These are phyloP conservation scores for Arabis hirsuta DNA, from an alignment of 345 rosid genomes.

Conservation along the genomic window DNA sequence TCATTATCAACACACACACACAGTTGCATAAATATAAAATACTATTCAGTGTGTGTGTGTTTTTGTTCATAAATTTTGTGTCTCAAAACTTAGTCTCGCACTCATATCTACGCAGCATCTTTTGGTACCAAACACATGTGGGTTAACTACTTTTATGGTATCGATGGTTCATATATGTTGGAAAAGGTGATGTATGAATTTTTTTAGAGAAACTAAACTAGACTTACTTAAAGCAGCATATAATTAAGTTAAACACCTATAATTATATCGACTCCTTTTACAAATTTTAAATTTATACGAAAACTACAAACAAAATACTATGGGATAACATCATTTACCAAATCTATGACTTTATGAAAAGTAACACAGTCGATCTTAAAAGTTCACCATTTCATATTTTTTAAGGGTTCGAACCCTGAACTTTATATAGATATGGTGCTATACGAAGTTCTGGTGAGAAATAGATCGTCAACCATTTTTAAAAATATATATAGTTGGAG, in stretches of 20 bases:
- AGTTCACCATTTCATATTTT: too few species aligned
- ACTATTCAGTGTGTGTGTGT: constrained; percentile 8
- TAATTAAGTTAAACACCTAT: background rate
- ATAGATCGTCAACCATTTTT: too few species aligned
- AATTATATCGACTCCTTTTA: background rate
- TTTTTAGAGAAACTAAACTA: background rate
- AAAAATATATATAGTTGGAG: too few species aligned
- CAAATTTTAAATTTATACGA: background rate
- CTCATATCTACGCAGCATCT: constrained; percentile 44
- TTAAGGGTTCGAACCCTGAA: too few species aligned
- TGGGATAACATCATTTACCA: background rate
- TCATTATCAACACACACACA: constrained; percentile 29
- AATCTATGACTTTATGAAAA: background rate
- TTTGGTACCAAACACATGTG: constrained; percentile 46
- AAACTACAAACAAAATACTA: background rate
- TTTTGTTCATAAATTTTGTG: background rate
- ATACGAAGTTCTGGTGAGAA: too few species aligned
- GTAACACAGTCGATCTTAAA: background rate
- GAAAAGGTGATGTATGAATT: background rate
- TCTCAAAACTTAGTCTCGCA: constrained; percentile 37
- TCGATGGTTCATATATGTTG: constrained; percentile 31
- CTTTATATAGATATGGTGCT: too few species aligned
- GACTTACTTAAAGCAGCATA: background rate
- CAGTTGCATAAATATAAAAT: background rate
- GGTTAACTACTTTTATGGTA: constrained; percentile 37